Conservation (phyloP, 2,329 filamentous ascomycete species). For the Chaetomium globosum region DNA sequence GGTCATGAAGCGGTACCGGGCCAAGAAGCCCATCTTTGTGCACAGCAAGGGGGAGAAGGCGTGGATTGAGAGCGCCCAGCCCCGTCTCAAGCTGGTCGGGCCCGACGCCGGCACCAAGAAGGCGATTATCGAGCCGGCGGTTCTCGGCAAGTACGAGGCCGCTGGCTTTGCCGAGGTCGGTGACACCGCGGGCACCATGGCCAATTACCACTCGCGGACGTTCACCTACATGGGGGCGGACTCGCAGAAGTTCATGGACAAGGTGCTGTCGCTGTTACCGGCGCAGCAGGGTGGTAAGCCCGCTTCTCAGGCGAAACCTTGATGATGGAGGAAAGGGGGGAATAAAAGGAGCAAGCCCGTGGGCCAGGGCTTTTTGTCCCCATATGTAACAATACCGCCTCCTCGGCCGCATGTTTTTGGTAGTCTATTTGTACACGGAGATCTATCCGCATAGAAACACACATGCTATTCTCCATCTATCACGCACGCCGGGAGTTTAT, state of each 20-base stretch:
- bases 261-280: conserved; percentile 40
- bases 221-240: conserved; percentile 39
- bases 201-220: conserved; percentile 45
- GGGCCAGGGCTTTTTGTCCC: not conserved
- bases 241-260: conserved; percentile 38
- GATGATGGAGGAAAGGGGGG: conserved; percentile 7
- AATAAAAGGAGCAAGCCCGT: not conserved
- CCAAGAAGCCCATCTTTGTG: conserved; percentile 46
- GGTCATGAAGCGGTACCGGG: conserved; percentile 28
- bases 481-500: not conserved
- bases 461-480: conserved; percentile 1
- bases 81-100: conserved; percentile 30
- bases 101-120: conserved; percentile 37
- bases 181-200: conserved; percentile 41
- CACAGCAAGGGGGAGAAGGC: conserved; percentile 42
- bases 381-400: conserved; percentile 30
- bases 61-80: conserved; percentile 35
- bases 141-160: conserved; percentile 46
- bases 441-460: conserved; percentile 19
- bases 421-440: conserved; percentile 25
- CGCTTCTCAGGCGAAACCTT: conserved; percentile 25
- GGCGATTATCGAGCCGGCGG: conserved; percentile 43
- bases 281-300: conserved; percentile 24
- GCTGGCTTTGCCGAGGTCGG: conserved; percentile 38
- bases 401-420: conserved; percentile 16